These are phyloP conservation scores for Pseudogymnoascus sp. DNA, from an alignment of 2,329 filamentous ascomycete species.

Conservation along the genomic window DNA sequence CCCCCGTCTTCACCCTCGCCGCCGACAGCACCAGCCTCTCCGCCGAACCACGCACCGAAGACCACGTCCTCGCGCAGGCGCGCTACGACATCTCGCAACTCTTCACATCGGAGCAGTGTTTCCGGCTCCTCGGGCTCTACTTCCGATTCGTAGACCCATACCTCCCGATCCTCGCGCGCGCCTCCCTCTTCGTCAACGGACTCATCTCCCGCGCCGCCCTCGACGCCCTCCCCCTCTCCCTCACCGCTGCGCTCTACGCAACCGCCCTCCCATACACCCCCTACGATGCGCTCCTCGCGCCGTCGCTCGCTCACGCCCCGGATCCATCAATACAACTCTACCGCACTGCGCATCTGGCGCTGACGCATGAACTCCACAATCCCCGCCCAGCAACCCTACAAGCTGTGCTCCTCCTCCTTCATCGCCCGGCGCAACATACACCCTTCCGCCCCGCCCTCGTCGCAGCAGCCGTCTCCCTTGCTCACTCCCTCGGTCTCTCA, in stretches of 20 bases:
- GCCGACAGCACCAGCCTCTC: constrained; percentile 25
- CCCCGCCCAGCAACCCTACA: constrained; percentile 29
- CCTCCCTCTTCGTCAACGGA: constrained; percentile 26
- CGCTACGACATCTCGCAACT: constrained; percentile 23
- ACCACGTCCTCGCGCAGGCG: constrained; percentile 22
- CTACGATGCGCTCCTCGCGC: constrained; percentile 33
- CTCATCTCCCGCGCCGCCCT: constrained; percentile 25
- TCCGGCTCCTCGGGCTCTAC: constrained; percentile 34
- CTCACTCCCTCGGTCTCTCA: constrained; percentile 28
- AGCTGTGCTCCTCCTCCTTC: constrained; percentile 28
- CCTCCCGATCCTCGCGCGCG: constrained; percentile 35
- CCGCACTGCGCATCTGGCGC: constrained; percentile 26
- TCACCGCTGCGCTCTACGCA: constrained; percentile 36
- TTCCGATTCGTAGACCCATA: constrained; percentile 38
- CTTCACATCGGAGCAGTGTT: constrained; percentile 28
- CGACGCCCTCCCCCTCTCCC: constrained; percentile 29
- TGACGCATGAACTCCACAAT: constrained; percentile 29
- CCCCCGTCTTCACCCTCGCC: constrained; percentile 27
- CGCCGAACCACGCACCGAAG: constrained; percentile 27
- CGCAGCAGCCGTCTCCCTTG: constrained; percentile 28
- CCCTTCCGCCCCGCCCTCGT: constrained; percentile 30
- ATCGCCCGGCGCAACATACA: constrained; percentile 29
- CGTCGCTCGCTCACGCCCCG: constrained; percentile 27
- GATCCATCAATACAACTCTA: constrained; percentile 26
- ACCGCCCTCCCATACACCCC: constrained; percentile 37